Conservation (phyloP, 305 asterid species). For the Fraxinus ornus region DNA sequence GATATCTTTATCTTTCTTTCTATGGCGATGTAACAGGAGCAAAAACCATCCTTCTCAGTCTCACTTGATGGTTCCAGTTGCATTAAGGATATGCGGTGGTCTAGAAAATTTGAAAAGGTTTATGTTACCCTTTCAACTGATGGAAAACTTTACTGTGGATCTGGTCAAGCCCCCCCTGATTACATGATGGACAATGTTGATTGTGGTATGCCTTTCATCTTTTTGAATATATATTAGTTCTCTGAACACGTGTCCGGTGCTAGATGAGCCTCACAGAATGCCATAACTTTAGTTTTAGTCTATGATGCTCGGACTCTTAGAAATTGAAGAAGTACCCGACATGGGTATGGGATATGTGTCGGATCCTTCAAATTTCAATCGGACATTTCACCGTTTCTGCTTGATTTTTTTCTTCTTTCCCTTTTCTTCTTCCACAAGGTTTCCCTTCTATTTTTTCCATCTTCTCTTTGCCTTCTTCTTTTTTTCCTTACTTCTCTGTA, state of each 20-base stretch:
- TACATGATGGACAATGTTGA: slow-evolving; percentile 63
- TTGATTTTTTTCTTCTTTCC: no score
- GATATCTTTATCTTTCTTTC: neutral
- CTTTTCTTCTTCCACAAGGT: no score
- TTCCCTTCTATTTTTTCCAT: no score
- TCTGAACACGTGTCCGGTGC: slow-evolving; percentile 13
- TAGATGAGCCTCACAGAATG: slow-evolving; percentile 6
- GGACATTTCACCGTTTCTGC: no score
- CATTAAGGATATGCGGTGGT: slow-evolving; percentile 74
- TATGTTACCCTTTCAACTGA: slow-evolving; percentile 58
- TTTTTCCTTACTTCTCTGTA: no score
- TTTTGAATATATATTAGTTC: slow-evolving; percentile 19
- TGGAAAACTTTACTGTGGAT: slow-evolving; percentile 72
- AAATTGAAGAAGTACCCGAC: no score
- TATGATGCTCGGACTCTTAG: no score
- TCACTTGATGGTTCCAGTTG: slow-evolving; percentile 52
- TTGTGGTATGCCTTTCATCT: slow-evolving; percentile 54
- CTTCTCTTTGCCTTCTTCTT: no score
- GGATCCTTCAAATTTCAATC: no score
- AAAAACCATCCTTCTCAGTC: slow-evolving; percentile 69
- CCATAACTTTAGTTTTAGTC: slow-evolving; percentile 5
- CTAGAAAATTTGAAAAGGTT: slow-evolving; percentile 49
- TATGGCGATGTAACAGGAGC: slow-evolving; percentile 50
- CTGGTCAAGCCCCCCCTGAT: slow-evolving; percentile 59
- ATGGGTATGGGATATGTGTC: no score